A percentile compares a stretch with the other conserved stretches of the same genome.
Evolutionary conservation across 441 rosid genomes (phyloP).

Genomic region (Erodium texanum): DNA sequence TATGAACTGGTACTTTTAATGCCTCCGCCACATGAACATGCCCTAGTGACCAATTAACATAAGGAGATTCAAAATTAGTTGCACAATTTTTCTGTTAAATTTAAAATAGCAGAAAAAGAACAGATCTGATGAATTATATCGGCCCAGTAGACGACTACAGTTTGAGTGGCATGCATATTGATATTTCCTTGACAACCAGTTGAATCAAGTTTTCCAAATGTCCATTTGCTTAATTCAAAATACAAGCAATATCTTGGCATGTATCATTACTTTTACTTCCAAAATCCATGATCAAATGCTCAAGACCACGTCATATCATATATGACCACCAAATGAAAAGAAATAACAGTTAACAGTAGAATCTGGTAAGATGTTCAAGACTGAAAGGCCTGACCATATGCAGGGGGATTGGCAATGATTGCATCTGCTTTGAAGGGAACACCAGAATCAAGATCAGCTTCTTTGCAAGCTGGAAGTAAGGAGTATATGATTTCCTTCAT

Average conservation of each 20-base stretch:
- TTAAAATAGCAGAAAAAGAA: neutral
- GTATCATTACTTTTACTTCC: neutral
- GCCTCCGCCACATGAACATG: constrained; percentile 97
- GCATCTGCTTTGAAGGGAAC: constrained; percentile 88
- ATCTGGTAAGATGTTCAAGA: constrained; percentile 9
- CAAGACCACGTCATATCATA: neutral
- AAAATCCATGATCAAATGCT: constrained; percentile 8
- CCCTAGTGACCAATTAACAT: constrained; percentile 42
- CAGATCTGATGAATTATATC: neutral
- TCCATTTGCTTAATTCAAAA: neutral
- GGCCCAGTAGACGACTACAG: neutral
- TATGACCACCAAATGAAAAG: constrained; percentile 5
- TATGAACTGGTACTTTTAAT: constrained; percentile 76
- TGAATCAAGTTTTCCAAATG: constrained; percentile 1
- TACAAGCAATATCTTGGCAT: neutral
- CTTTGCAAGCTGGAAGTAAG: constrained; percentile 88
- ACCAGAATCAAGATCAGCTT: constrained; percentile 79
- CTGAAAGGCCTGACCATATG: constrained; percentile 55
- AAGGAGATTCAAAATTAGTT: constrained; percentile 13
- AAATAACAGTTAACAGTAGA: neutral
- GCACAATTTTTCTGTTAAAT: neutral
- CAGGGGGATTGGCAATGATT: constrained; percentile 97
- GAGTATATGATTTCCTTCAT: constrained; percentile 82
- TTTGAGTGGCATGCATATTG: neutral
- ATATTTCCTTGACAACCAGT: neutral